Base-by-base conservation (phyloP, 2,329 filamentous ascomycete genomes). In the Claviceps sp. region DNA sequence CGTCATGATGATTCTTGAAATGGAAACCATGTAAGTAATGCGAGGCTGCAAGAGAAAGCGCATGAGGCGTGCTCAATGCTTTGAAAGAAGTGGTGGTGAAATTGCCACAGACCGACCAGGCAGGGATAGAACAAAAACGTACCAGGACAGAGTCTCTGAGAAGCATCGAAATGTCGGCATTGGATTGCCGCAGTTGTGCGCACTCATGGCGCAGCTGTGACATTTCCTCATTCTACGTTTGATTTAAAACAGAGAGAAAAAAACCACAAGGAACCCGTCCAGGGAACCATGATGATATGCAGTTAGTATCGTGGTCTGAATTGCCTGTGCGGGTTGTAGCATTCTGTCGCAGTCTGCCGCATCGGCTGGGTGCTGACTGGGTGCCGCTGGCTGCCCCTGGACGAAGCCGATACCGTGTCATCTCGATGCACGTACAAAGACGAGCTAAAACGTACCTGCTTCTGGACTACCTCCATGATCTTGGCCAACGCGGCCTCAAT, bases 141-240 rank as follows among this genome's bases (percentile, higher is more conserved):
- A 59, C 56, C 50, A 55, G n/a, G 44, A 56, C 45, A 37, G 51
- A 57, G 34, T 60, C 57, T 51, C 53, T 53, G 22, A 61, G 56
- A 45, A 61, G 53, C 37, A 51, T 53, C 51, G 58, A 53, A 52
- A 61, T 59, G 47, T 54, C 57, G 8, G 45, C 52, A 50, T 61
- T 61, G 36, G 55, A 58, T 34, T 55, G 50, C 39, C 59, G 59
- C n/a, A 61, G 54, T 34, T 58, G 56, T 20, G 56, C 37, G 53
- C 57, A 60, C 51, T 61, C 58, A 7, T 43, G 52, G 38, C 59
- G 59, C 49, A 61, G 50, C 50, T 59, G 58, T 5, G 51, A 45
- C 53, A 61, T 53, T 46, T 61, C 59, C 40, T 56, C 47, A 39
- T 57, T 60, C 59, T 61, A 49, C 9, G 5, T 20, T 22, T 43